Conservation (phyloP, 2,329 filamentous ascomycete genomes). For the Calycina herbarum region DNA sequence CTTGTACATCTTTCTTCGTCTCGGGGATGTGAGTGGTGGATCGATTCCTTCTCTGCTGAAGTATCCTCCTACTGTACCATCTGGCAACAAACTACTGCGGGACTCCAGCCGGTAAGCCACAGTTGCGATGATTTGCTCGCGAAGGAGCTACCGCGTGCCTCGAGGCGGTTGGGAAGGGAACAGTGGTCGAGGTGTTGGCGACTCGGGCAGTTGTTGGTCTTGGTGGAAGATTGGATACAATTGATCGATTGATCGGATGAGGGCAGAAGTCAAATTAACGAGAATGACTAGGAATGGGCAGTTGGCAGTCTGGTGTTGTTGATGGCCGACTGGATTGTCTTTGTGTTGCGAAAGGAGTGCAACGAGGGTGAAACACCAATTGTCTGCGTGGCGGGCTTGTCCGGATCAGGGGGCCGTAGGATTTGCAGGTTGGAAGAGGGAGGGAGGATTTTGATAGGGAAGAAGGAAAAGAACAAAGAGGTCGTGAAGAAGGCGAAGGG, state of each 20-base stretch:
- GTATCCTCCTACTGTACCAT: slow-evolving; percentile 40
- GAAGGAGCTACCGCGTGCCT: slow-evolving; percentile 24
- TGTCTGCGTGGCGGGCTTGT: slow-evolving; percentile 14
- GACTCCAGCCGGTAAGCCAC: slow-evolving; percentile 49
- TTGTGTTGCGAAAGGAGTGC: slow-evolving; percentile 21
- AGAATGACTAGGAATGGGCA: slow-evolving; percentile 19
- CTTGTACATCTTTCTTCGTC: slow-evolving; percentile 62
- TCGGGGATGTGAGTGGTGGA: slow-evolving; percentile 33
- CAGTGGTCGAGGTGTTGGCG: slow-evolving; percentile 12
- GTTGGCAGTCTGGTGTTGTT: slow-evolving; percentile 15
- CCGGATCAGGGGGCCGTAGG: slow-evolving; percentile 1
- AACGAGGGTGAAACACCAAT: slow-evolving; percentile 27
- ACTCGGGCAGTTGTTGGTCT: background rate
- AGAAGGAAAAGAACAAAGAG: background rate
- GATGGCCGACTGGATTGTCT: background rate
- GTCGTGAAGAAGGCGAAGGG: background rate
- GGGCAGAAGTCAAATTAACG: slow-evolving; percentile 21
- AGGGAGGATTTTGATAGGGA: background rate
- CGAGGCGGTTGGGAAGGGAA: slow-evolving; percentile 8
- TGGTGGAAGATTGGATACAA: background rate
- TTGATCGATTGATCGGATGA: slow-evolving; percentile 20
- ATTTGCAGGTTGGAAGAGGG: background rate
- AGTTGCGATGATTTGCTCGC: slow-evolving; percentile 41
- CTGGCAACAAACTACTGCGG: slow-evolving; percentile 47
- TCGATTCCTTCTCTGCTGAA: slow-evolving; percentile 35